phyloP scores from a whole-genome alignment of 2,329 filamentous ascomycete genomes.

The Colletotrichum euphorbiae region DNA sequence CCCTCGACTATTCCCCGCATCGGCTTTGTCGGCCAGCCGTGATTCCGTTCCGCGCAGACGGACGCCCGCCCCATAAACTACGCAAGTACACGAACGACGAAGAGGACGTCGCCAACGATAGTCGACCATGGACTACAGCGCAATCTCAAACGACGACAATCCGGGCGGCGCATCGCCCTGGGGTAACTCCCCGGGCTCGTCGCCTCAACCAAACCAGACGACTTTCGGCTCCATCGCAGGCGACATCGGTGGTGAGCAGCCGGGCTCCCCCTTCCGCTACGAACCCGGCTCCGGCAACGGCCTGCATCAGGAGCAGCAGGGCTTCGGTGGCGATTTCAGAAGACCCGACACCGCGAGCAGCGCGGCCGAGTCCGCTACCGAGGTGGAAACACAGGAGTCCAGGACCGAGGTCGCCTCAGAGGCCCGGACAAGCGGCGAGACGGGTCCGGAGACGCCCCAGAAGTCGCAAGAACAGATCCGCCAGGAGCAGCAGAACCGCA shows the following conservation, averaged over 20 bases:
- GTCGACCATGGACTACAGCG: conserved; percentile 66
- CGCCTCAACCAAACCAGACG: conserved; percentile 60
- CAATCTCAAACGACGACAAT: conserved; percentile 68
- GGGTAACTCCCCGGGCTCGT: conserved; percentile 65
- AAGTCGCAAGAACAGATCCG: conserved; percentile 43
- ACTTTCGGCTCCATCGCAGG: conserved; percentile 52
- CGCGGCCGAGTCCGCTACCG: conserved; percentile 55
- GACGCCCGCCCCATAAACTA: neutral
- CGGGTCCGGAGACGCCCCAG: conserved; percentile 40
- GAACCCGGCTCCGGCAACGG: conserved; percentile 57
- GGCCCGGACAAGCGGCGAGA: conserved; percentile 37
- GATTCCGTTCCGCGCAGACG: conserved; percentile 30
- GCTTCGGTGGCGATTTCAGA: conserved; percentile 51
- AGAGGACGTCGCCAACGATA: neutral
- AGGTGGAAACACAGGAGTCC: conserved; percentile 53
- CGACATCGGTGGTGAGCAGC: conserved; percentile 52
- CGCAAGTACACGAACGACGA: conserved; percentile 6
- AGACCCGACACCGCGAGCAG: conserved; percentile 61
- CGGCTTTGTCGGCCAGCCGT: conserved; percentile 38
- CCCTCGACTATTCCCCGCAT: conserved; percentile 35
- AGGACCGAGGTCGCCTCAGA: conserved; percentile 42
- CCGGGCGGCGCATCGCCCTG: conserved; percentile 65
- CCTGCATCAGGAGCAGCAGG: conserved; percentile 52
- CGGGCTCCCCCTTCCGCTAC: conserved; percentile 58
- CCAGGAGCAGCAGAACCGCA: conserved; percentile 65